Conservation (phyloP, 2,329 filamentous ascomycete genomes). For the Curvularia sp. region DNA sequence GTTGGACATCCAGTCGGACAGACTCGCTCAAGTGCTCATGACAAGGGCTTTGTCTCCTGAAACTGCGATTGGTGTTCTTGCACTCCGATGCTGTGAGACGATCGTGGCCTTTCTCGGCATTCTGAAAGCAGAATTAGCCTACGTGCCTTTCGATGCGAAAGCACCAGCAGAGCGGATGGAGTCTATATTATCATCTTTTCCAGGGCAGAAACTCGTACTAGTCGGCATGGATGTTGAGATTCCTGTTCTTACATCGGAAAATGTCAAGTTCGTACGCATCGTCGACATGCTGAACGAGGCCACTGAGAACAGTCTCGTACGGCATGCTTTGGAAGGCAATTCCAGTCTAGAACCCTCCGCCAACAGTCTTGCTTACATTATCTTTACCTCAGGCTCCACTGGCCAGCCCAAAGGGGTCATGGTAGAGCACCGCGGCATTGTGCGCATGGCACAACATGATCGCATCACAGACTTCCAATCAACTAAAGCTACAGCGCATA, state of each 20-base stretch:
- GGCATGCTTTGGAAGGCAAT: background rate
- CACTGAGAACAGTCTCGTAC: no score
- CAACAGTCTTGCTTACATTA: conserved; percentile 61
- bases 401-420: conserved; percentile 64
- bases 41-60: conserved; percentile 7
- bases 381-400: conserved; percentile 59
- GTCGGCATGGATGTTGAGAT: background rate
- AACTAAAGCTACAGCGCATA: conserved; percentile 51
- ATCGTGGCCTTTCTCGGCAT: conserved; percentile 50
- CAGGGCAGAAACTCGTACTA: conserved; percentile 53
- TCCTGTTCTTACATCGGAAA: background rate
- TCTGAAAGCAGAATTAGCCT: conserved; percentile 52
- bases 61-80: conserved; percentile 23
- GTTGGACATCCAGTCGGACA: conserved; percentile 13
- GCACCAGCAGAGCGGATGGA: conserved; percentile 41
- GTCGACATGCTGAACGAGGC: conserved; percentile 37
- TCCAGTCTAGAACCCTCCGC: conserved; percentile 28
- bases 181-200: conserved; percentile 51
- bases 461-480: conserved; percentile 21
- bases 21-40: conserved; percentile 12
- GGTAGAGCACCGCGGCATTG: conserved; percentile 65
- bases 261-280: conserved; percentile 3
- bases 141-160: conserved; percentile 48
- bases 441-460: conserved; percentile 23
- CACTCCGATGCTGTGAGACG: conserved; percentile 23